Base-by-base conservation (phyloP, 345 rosid genomes). In the Cardiospermum halicacabum region DNA sequence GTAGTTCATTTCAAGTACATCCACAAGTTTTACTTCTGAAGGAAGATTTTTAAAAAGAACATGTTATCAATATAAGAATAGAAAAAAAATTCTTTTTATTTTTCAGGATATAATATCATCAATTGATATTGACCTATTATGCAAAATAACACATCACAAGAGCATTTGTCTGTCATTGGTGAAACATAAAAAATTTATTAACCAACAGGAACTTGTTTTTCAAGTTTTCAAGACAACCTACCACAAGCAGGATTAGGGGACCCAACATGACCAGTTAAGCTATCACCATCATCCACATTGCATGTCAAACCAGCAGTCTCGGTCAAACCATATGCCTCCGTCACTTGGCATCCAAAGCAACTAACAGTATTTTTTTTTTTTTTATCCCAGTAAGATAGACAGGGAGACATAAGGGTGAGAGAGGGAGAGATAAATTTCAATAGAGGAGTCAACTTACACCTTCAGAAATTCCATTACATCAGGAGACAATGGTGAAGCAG, bases 1-100 rank as follows among this genome's bases (percentile, higher is more conserved):
- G 78, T 89, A 89, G 64, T 92, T 89, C 98, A 92, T 92, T 79
- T 92, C 96, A 11, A 89, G 96, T 79, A 89, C 93, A 67, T 92
- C 98, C 67, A 89, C 84, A 32, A 89, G 91, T 72, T 89, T 92
- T 59, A 92, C 69, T 84, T 92, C 96, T 92, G 77, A 67, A 77
- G 76, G 34, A 70, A 49, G 19, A n/a, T 48, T 32, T 7, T 48
- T 13, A 61, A 3, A 63, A 27, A 53, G 19, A 2, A 55, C 25
- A 11, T 53, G 51, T 59, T 12, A 37, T 62, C 50, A 69, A 43
- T 5, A 72, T 18, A 4, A 69, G 59, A 19, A 26, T 7, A 7
- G 40, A 37, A 57, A 57, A 8, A 1, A 21, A 12, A 34, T 11
- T 2, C 9, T 5, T 50, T 24, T 51, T 22, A 21, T 63, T 24